A percentile compares a stretch with the other conserved stretches of the same genome.
phyloP scores from a whole-genome alignment of 2,329 filamentous ascomycete species.

The Lasiodiplodia sp. region DNA sequence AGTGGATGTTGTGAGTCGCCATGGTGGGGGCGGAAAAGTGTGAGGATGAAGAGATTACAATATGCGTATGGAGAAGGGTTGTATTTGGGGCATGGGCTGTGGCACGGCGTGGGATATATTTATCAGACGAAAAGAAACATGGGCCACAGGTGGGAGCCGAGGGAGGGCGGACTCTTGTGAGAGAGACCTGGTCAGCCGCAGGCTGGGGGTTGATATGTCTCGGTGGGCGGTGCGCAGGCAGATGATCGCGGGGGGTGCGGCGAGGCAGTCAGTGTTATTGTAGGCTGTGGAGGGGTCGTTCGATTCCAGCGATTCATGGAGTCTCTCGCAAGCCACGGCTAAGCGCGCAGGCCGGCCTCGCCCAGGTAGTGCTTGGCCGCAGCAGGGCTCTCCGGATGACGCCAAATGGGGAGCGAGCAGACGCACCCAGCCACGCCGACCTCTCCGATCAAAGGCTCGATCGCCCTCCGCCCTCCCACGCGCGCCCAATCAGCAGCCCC shows the following conservation, averaged over 20 bases:
- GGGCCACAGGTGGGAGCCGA: neutral
- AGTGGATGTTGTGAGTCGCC: conserved; percentile 23
- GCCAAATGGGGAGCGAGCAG: conserved; percentile 23
- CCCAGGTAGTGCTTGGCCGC: conserved; percentile 9
- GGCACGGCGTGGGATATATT: conserved; percentile 24
- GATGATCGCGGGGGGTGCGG: conserved; percentile 28
- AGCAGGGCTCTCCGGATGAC: conserved; percentile 20
- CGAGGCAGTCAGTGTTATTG: conserved; percentile 22
- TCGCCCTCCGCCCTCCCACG: conserved; percentile 13
- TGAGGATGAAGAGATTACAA: conserved; percentile 9
- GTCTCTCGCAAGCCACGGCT: conserved; percentile 23
- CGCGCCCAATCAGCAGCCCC: conserved; percentile 15
- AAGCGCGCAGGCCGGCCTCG: conserved; percentile 19
- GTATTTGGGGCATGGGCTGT: conserved; percentile 12
- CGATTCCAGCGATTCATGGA: conserved; percentile 26
- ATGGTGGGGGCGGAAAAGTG: conserved; percentile 3
- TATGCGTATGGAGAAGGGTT: neutral
- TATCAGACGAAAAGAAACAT: conserved; percentile 19
- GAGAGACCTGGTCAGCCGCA: neutral
- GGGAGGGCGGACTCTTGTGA: conserved; percentile 6
- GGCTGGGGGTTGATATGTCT: conserved; percentile 20
- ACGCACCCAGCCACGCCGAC: conserved; percentile 23
- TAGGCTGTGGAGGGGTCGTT: conserved; percentile 26
- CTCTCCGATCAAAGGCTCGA: conserved; percentile 27
- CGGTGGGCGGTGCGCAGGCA: conserved; percentile 17